These are phyloP conservation scores for Ascochyta fabae DNA, from an alignment of 2,329 filamentous ascomycete genomes.

Conservation along the genomic window DNA sequence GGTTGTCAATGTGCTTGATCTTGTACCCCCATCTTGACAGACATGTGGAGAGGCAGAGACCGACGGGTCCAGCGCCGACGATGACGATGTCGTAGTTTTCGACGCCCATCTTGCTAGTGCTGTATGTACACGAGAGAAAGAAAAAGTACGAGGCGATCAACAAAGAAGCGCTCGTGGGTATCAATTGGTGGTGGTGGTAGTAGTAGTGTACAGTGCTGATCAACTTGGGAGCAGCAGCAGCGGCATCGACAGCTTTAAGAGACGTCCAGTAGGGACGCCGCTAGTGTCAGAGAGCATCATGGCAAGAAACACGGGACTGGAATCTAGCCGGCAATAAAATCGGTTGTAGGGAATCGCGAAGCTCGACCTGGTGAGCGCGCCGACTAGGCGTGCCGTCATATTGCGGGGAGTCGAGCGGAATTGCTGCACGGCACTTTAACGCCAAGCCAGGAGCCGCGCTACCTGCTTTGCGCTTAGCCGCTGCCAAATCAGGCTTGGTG, in stretches of 20 bases:
- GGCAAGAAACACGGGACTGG: conserved; percentile 35
- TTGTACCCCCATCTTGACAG: conserved; percentile 92
- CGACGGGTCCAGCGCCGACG: conserved; percentile 86
- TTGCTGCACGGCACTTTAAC: conserved; percentile 31
- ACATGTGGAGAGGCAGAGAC: conserved; percentile 85
- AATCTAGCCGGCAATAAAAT: conserved; percentile 32
- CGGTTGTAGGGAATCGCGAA: conserved; percentile 27
- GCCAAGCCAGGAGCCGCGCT: conserved; percentile 14
- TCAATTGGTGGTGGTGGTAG: conserved; percentile 5
- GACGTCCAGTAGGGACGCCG: conserved; percentile 18
- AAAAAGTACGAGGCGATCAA: neutral
- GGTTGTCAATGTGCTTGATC: conserved; percentile 94
- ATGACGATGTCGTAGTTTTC: conserved; percentile 76
- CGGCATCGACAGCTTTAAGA: conserved; percentile 22
- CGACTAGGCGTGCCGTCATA: conserved; percentile 32
- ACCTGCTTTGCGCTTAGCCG: neutral
- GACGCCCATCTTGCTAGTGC: conserved; percentile 22
- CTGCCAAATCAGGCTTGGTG: neutral
- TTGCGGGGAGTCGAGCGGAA: conserved; percentile 38
- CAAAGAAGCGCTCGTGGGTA: conserved; percentile 15
- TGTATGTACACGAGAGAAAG: neutral
- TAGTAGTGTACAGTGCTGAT: conserved; percentile 3
- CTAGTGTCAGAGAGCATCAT: conserved; percentile 29
- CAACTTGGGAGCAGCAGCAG: conserved; percentile 12
- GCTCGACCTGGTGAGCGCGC: conserved; percentile 17